A percentile compares a stretch with the other conserved stretches of the same genome.
These are phyloP conservation scores for Erigeron philadelphicus DNA, from an alignment of 140 eudicot genomes.

Conservation along the genomic window DNA sequence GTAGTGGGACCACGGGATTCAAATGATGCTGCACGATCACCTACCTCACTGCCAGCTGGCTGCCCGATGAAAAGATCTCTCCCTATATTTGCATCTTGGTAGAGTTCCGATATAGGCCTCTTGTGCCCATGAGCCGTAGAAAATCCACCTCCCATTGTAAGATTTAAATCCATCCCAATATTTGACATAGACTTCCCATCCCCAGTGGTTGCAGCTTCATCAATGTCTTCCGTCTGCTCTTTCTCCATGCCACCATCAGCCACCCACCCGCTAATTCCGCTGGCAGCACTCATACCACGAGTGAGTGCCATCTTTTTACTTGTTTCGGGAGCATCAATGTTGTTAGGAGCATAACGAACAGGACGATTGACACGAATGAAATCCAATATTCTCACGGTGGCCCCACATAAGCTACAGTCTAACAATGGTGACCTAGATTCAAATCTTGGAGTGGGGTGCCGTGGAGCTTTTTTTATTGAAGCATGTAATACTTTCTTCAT, in stretches of 20 bases:
- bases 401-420: constrained; percentile 95
- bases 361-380: constrained; percentile 74
- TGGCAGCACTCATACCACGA: constrained; percentile 89
- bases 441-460: constrained; percentile 32
- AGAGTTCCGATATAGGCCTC: constrained; percentile 37
- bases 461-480: constrained; percentile 39
- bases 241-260: constrained; percentile 59
- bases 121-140: constrained; percentile 40
- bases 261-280: constrained; percentile 88
- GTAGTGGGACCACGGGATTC: constrained; percentile 93
- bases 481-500: constrained; percentile 56
- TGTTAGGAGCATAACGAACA: constrained; percentile 55
- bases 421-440: constrained; percentile 70
- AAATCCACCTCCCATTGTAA: constrained; percentile 70
- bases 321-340: constrained; percentile 68
- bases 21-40: constrained; percentile 86
- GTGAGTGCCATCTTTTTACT: constrained; percentile 71
- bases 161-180: constrained; percentile 60
- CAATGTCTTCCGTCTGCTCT: constrained; percentile 54
- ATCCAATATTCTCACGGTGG: constrained; percentile 91
- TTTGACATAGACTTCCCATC: constrained; percentile 63
- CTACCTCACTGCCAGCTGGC: constrained; percentile 90
- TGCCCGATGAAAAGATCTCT: constrained; percentile 62
- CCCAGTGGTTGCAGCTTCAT: constrained; percentile 66
- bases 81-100: constrained; percentile 53